Evolutionary conservation across 2,329 filamentous ascomycete species (phyloP), one percentile per base, ranked within the genome.

Genomic region (Alternaria incomplexa): DNA sequence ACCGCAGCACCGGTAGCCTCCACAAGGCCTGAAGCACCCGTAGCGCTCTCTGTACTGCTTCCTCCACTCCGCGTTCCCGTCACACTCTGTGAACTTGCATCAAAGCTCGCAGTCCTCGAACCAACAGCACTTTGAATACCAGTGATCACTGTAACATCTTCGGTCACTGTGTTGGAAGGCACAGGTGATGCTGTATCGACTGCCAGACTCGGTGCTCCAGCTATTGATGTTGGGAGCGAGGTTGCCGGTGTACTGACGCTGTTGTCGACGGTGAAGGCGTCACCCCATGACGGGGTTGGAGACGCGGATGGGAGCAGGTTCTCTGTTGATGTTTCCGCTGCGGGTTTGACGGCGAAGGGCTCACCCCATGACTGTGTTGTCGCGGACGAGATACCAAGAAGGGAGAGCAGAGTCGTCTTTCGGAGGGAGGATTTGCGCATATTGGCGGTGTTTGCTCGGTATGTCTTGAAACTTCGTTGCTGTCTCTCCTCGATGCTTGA

Each of bases 261-360:
- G 28, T 47, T 52, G 36, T 51, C 51, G n/a, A 59, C 44, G 11
- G 22, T 59, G 9, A 66, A 58, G 23, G 65, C 48, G 11, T 47
- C 44, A 43, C 61, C 66, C 67, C 58, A 64, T 23, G 61, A 60
- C 4, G 63, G 36, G 3, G 23, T 40, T 25, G 30, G 9, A 8
- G 28, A 26, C 4, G 23, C 15, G 6, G 48, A 22, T 4, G 56
- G 48, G 9, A 68, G 48, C 3, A 66, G 52, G 9, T 20, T 45
- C n/a, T 64, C 61, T 15, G 64, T 69, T 12, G 61, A 57, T 52
- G 43, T 54, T 61, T 30, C 63, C 63, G 25, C 55, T 61, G 54
- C 65, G 63, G 23, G 64, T 32, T 58, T 64, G 32, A 72, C 68
- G 11, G 50, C 56, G 51, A 70, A 72, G 4, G 70, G 67, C 15